Evolutionary conservation across 768 basidiomycete genomes (phyloP).

Genomic region (Hygrophorus russula): DNA sequence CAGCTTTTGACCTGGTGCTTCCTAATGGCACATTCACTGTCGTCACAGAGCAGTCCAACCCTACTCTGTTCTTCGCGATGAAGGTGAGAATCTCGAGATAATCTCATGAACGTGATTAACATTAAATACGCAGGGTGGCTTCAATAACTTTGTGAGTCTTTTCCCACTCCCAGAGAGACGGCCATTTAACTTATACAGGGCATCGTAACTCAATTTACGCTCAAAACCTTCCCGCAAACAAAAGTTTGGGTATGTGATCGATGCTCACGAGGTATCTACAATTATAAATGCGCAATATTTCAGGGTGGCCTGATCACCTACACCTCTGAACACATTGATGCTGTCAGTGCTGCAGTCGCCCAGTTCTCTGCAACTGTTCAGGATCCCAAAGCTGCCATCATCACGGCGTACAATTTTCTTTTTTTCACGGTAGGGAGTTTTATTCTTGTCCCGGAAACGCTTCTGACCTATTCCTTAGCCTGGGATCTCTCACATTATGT

Average conservation of each 20-base stretch:
- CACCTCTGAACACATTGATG: conserved; percentile 13
- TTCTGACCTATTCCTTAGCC: conserved; percentile 9
- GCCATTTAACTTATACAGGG: conserved; percentile 21
- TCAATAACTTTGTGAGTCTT: conserved; percentile 42
- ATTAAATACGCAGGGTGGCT: conserved; percentile 34
- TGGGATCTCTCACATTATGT: conserved; percentile 26
- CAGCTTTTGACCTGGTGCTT: conserved; percentile 44
- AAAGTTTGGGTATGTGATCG: conserved; percentile 42
- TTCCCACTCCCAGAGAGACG: background rate
- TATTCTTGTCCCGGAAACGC: background rate
- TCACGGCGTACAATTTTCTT: conserved; percentile 31
- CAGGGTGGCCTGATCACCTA: conserved; percentile 41
- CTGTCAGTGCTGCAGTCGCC: conserved; percentile 23
- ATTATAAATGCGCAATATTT: background rate
- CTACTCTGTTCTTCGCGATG: conserved; percentile 30
- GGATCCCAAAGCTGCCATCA: conserved; percentile 40
- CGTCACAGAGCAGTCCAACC: conserved; percentile 22
- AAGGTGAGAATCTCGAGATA: conserved; percentile 16
- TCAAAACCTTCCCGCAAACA: conserved; percentile 42
- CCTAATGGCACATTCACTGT: conserved; percentile 35
- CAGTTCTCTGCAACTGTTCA: conserved; percentile 28
- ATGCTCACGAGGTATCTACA: background rate
- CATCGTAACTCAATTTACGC: conserved; percentile 46
- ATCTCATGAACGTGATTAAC: background rate
- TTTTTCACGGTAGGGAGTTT: background rate